Evolutionary conservation across 805 yeast species (phyloP).

Genomic region (Starmerella bombicola): DNA sequence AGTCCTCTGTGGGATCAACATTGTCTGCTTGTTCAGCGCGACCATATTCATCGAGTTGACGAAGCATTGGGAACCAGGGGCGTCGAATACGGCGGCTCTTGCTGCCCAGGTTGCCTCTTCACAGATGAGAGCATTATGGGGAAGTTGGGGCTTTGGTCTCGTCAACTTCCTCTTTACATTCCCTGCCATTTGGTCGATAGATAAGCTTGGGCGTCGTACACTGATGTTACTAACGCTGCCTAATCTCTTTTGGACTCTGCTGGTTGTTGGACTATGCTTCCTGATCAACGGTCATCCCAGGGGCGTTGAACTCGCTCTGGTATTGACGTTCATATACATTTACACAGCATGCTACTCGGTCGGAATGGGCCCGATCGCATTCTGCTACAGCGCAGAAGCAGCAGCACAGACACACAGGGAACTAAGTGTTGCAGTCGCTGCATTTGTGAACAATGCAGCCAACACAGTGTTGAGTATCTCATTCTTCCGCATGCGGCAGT

Average conservation of each 20-base stretch:
- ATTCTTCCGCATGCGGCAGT: conserved; percentile 59
- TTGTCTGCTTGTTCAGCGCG: conserved; percentile 75
- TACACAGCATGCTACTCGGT: conserved; percentile 64
- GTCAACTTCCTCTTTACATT: conserved; percentile 67
- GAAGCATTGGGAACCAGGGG: conserved; percentile 28
- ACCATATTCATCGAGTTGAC: conserved; percentile 46
- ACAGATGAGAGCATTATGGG: conserved; percentile 51
- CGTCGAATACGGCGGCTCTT: conserved; percentile 21
- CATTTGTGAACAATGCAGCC: conserved; percentile 42
- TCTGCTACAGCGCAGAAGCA: conserved; percentile 68
- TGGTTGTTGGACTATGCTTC: conserved; percentile 48
- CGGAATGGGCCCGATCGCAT: conserved; percentile 85
- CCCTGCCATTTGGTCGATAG: conserved; percentile 73
- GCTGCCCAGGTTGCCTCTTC: conserved; percentile 9
- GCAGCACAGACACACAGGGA: conserved; percentile 23
- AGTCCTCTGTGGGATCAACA: conserved; percentile 83
- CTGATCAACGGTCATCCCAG: conserved; percentile 39
- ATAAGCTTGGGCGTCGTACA: conserved; percentile 58
- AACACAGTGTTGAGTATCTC: conserved; percentile 55
- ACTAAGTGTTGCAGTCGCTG: conserved; percentile 25
- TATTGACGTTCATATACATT: conserved; percentile 61
- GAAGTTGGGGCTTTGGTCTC: conserved; percentile 80
- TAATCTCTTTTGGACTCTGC: conserved; percentile 42
- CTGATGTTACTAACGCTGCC: conserved; percentile 49
- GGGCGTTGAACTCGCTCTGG: conserved; percentile 45